Percentiles rank a stretch among this genome's conserved stretches.
phyloP scores from a whole-genome alignment of 768 basidiomycete species.

The Fibroporia radiculosa region DNA sequence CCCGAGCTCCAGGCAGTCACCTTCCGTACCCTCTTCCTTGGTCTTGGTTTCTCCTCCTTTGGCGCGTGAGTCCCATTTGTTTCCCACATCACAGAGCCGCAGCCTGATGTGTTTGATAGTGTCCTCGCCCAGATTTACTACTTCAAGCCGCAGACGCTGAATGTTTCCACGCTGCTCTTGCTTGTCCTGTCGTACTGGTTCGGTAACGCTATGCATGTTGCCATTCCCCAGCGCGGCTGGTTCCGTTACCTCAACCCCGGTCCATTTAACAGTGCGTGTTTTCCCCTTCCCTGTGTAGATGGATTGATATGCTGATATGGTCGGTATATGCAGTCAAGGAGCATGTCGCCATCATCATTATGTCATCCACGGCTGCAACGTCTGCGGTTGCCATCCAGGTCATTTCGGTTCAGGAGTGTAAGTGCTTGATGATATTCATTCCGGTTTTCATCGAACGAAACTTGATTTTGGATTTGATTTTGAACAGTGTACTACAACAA shows the following conservation, averaged over 20 bases:
- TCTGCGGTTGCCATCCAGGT: slow-evolving; percentile 26
- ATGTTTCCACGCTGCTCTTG: slow-evolving; percentile 41
- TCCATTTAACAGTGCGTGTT: slow-evolving; percentile 28
- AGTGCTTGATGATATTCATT: slow-evolving; percentile 11
- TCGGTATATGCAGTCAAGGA: slow-evolving; percentile 22
- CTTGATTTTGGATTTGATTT: too few species aligned
- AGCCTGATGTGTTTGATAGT: slow-evolving; percentile 5
- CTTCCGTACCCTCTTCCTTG: slow-evolving; percentile 49
- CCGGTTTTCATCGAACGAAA: background rate
- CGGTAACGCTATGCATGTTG: slow-evolving; percentile 33
- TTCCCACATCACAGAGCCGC: background rate
- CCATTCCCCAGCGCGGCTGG: slow-evolving; percentile 22
- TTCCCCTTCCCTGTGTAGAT: background rate
- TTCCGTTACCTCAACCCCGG: slow-evolving; percentile 30
- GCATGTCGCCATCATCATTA: slow-evolving; percentile 29
- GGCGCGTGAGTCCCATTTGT: slow-evolving; percentile 33
- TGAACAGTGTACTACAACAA: slow-evolving; percentile 32
- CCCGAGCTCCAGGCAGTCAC: slow-evolving; percentile 38
- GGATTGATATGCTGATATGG: too few species aligned
- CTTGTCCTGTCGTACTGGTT: slow-evolving; percentile 46
- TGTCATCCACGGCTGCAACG: slow-evolving; percentile 26
- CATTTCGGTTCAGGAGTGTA: slow-evolving; percentile 25
- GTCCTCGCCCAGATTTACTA: slow-evolving; percentile 27
- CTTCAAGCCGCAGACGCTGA: slow-evolving; percentile 42
- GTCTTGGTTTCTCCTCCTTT: slow-evolving; percentile 49